Evolutionary conservation across 108 stramenopile genomes (phyloP).

Genomic region (Skeletonema potamos): DNA sequence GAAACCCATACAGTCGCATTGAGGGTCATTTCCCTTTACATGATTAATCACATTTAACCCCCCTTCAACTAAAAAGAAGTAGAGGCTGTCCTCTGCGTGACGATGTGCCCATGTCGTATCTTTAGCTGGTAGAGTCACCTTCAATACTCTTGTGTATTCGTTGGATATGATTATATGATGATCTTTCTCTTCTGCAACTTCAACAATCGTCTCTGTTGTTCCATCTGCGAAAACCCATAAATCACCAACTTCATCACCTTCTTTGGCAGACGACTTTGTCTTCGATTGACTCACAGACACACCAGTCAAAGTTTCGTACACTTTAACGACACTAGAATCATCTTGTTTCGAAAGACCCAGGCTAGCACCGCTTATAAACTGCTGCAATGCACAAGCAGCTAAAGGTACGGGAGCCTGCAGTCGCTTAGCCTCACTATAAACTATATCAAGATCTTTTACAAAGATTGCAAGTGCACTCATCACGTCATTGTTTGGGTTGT

Average conservation of each 20-base stretch:
- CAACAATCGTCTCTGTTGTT: constrained; percentile 52
- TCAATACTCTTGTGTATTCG: constrained; percentile 59
- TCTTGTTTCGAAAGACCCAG: constrained; percentile 64
- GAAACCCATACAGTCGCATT: constrained; percentile 65
- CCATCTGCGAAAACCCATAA: constrained; percentile 57
- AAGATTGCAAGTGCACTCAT: constrained; percentile 66
- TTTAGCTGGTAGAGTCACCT: constrained; percentile 50
- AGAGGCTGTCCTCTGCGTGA: constrained; percentile 64
- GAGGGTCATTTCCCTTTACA: constrained; percentile 57
- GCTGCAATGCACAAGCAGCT: constrained; percentile 67
- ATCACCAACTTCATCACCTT: constrained; percentile 52
- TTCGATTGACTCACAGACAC: constrained; percentile 45
- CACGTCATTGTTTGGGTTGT: constrained; percentile 25
- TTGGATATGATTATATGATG: constrained; percentile 58
- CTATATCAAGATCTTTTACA: constrained; percentile 84
- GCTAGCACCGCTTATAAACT: constrained; percentile 60
- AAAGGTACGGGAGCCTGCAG: constrained; percentile 61
- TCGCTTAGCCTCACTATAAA: constrained; percentile 61
- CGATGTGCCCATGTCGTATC: constrained; percentile 67
- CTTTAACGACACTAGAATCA: constrained; percentile 75
- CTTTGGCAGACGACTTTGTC: constrained; percentile 1
- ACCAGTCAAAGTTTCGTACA: constrained; percentile 66
- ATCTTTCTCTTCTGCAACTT: constrained; percentile 56
- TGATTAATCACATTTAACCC: constrained; percentile 69
- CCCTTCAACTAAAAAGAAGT: constrained; percentile 58